A percentile compares a stretch with the other conserved stretches of the same genome.
phyloP scores from a whole-genome alignment of 495 filamentous ascomycete genomes.

The Penicillium diatomitis region DNA sequence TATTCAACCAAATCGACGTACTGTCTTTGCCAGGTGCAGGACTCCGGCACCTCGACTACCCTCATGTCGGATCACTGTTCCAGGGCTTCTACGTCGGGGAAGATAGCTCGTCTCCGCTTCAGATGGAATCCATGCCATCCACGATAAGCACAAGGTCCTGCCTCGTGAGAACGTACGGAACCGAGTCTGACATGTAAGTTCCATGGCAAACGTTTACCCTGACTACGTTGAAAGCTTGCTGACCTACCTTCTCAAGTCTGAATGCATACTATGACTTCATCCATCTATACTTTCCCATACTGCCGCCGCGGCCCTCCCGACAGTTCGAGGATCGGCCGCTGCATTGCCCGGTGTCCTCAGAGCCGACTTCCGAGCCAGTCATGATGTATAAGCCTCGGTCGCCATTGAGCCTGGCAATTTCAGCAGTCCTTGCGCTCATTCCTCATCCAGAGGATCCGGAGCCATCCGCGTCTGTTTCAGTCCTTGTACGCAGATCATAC shows the following conservation, averaged over 20 bases:
- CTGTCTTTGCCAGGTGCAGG: conserved; percentile 36
- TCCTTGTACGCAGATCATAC: conserved; percentile 41
- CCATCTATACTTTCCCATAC: conserved; percentile 49
- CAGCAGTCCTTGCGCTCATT: conserved; percentile 45
- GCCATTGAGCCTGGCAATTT: conserved; percentile 46
- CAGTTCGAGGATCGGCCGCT: conserved; percentile 37
- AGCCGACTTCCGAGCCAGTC: conserved; percentile 33
- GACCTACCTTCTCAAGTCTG: conserved; percentile 29
- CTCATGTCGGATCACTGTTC: conserved; percentile 31
- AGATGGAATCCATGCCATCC: conserved; percentile 27
- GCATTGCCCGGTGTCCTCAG: conserved; percentile 31
- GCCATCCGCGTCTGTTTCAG: conserved; percentile 33
- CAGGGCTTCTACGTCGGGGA: conserved; percentile 25
- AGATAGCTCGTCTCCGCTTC: conserved; percentile 16
- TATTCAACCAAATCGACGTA: conserved; percentile 37
- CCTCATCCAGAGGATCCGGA: conserved; percentile 44
- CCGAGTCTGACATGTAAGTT: conserved; percentile 35
- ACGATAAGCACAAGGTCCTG: conserved; percentile 19
- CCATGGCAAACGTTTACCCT: neutral
- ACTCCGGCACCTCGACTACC: conserved; percentile 32
- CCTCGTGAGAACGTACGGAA: conserved; percentile 33
- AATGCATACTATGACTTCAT: conserved; percentile 54
- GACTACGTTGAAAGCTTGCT: conserved; percentile 2
- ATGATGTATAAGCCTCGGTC: conserved; percentile 40
- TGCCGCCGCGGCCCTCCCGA: conserved; percentile 42